Base-by-base conservation (phyloP, 2,329 filamentous ascomycete species). In the Onygena corvina region DNA sequence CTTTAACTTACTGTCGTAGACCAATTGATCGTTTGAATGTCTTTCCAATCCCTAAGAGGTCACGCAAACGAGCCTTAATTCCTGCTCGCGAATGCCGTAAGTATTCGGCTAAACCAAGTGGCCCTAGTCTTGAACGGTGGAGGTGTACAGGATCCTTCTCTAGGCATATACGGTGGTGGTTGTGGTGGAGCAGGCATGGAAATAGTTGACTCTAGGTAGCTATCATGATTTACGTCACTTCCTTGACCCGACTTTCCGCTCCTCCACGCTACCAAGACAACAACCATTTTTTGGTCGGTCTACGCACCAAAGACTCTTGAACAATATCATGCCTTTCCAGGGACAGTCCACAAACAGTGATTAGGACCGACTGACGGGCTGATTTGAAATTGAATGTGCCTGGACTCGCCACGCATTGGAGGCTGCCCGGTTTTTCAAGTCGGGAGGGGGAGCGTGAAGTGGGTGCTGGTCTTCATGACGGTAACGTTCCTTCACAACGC, bases 161-260 rank as follows among this genome's bases (percentile, higher is more conserved):
- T 27, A 25, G 36, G 20, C 25, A 40, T 14, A 36, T 18, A 36
- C 12, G 21, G 36, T 42, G 36, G 36, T 42, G 36, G 36, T n/a
- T n/a, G n/a, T n/a, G n/a, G n/a, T n/a, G n/a, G n/a, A n/a, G n/a
- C n/a, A n/a, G 27, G 36, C 36, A 42, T 40, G 18, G 18, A 42
- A 27, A 42, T n/a, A 21, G 27, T 14, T n/a, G n/a, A n/a, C n/a
- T n/a, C n/a, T n/a, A n/a, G n/a, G n/a, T n/a, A n/a, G n/a, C n/a
- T n/a, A n/a, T n/a, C n/a, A n/a, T n/a, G 12, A 42, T 42, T 23
- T 42, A 42, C 36, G 36, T 42, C 36, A 42, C 36, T 42, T 23
- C 5, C 20, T 27, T 23, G n/a, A 21, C 36, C 36, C 36, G 16
- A 27, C 21, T 8, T 42, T 42, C 11, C 18, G 18, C 16, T n/a